These are phyloP conservation scores for Plectosphaerella plurivora DNA, from an alignment of 2,329 filamentous ascomycete species.

Conservation along the genomic window DNA sequence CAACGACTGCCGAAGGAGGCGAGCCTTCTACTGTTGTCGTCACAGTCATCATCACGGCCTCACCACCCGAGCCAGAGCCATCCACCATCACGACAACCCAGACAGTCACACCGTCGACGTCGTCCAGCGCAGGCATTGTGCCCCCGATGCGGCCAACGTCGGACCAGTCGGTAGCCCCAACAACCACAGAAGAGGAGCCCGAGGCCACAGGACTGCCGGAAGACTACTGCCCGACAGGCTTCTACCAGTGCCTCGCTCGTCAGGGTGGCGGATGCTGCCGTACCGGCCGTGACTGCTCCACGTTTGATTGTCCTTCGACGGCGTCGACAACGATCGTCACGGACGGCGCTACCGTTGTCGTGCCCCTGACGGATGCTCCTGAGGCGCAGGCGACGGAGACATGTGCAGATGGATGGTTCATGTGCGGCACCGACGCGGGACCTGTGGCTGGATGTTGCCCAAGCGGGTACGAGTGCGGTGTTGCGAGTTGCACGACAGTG, in stretches of 20 bases:
- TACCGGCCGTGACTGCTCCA: conserved; percentile 79
- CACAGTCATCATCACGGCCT: conserved; percentile 33
- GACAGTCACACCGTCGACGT: conserved; percentile 28
- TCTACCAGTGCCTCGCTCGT: conserved; percentile 83
- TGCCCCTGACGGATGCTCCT: conserved; percentile 48
- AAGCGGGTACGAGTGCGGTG: conserved; percentile 67
- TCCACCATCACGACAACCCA: conserved; percentile 30
- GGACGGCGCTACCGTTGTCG: conserved; percentile 66
- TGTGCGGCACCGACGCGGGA: conserved; percentile 56
- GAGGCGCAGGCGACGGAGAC: conserved; percentile 33
- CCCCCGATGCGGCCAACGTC: conserved; percentile 44
- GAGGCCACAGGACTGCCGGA: conserved; percentile 28
- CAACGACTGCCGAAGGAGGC: conserved; percentile 26
- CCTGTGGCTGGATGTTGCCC: conserved; percentile 81
- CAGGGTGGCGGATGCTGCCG: conserved; percentile 85
- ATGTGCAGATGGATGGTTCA: conserved; percentile 77
- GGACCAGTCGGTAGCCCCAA: conserved; percentile 6
- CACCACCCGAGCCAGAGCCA: conserved; percentile 25
- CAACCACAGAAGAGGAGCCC: conserved; percentile 27
- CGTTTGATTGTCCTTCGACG: conserved; percentile 68
- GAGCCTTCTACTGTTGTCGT: conserved; percentile 35
- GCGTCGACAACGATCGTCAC: conserved; percentile 60
- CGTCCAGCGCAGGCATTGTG: conserved; percentile 33
- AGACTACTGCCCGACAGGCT: conserved; percentile 74
- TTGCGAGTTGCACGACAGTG: conserved; percentile 62